Evolutionary conservation across 2,329 filamentous ascomycete genomes (phyloP), one percentile per base, ranked within the genome.

Genomic region (Fusarium staphyleae): DNA sequence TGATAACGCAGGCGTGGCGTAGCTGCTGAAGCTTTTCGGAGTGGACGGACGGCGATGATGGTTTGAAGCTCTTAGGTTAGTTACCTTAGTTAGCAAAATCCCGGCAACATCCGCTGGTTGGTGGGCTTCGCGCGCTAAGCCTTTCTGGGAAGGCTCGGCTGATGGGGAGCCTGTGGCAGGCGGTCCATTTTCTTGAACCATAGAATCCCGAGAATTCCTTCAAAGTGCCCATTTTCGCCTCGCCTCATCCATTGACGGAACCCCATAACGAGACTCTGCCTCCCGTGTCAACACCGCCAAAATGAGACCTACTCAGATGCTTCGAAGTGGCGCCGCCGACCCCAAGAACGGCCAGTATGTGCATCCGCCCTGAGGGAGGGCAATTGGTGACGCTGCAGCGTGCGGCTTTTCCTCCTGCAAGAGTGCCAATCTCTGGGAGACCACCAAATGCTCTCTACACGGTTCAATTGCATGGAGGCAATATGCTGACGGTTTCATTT

Each of bases 241-340:
- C 61, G 63, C 48, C 62, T 60, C 60, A 62, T 58, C 52, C 65
- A 63, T 54, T 60, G 58, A 66, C 58, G 12, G 59, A 62, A 33
- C 34, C 55, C 51, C 54, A 62, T 57, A 45, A 59, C 55, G 55
- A 63, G 60, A 56, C 48, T 55, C 52, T 35, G 33, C 54, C 43
- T 57, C 52, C 59, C 55, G 56, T 59, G 55, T 41, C 42, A 62
- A 62, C 60, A 46, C 60, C 57, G 55, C 44, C 67, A 76, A 66
- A 49, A 77, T 77, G 74, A 74, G 73, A 73, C 74, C 74, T 65
- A 76, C 74, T 49, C 74, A 75, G 68, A 66, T 66, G 60, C 70
- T 75, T 55, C 66, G 62, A 65, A 62, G 60, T 48, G 63, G 63
- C 52, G 57, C 68, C 59, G 68, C 66, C 57, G 72, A 73, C 57